Evolutionary conservation across 169 alveolate genomes (phyloP), one percentile per base, ranked within the genome.

Genomic region (Theileria orientalis): DNA sequence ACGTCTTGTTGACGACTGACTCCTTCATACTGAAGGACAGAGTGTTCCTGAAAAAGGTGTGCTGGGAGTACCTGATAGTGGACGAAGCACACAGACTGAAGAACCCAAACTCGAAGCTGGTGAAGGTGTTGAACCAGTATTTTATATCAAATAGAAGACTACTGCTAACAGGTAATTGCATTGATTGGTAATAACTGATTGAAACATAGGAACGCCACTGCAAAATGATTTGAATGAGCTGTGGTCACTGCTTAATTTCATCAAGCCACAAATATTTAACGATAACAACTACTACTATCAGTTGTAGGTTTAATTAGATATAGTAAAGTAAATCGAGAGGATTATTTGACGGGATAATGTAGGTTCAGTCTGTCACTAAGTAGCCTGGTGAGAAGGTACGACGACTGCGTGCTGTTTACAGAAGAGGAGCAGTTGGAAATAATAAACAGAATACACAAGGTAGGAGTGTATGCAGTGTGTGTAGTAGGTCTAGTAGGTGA

Each of bases 31-130:
- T 94, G n/a, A 88, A 91, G 59, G 99, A 97, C 76, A 95, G 94
- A 82, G 91, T 89, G 42, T 90, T 90, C 46, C 91, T 97, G 67
- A 91, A 91, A 32, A 93, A 94, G 85, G 92, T 94, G 1, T 94
- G 90, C 79, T 97, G 98, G 98, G 93, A 94, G 63, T 97, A 96
- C 64, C 92, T 97, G 93, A 96, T 98, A 8, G 94, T 98, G 44
- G 99, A 98, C 87, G 99, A 96, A 86, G 99, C 98, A 30, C 98
- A 97, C 76, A 88, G 96, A 82, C 91, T 97, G 95, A 97, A 97
- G 76, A 95, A 96, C 79, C 94, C 96, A 47, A 94, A 93, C 77
- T 86, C 96, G 52, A 96, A 97, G 70, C 76, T 90, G 33, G 91
- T 90, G 51, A 90, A 82, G 46, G 83, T 88, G 29, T 79, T 90